A percentile compares a stretch with the other conserved stretches of the same genome.
Conservation (phyloP, 2,329 filamentous ascomycete species). For the Chaetomiaceae sp. region DNA sequence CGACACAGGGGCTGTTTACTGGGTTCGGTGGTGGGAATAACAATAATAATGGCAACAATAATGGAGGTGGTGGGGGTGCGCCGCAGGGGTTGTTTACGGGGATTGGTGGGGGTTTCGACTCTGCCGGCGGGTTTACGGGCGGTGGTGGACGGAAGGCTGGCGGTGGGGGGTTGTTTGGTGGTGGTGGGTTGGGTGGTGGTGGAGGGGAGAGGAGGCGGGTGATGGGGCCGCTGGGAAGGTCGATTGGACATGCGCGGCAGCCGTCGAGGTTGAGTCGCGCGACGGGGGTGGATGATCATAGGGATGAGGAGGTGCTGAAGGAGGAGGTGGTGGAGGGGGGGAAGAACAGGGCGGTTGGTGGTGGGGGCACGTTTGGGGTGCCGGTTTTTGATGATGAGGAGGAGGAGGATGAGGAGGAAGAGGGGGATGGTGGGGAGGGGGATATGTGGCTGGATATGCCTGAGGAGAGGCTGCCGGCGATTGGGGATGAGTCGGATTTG, state of each 20-base stretch:
- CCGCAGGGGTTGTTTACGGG: conserved; percentile 6
- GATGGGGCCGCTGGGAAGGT: conserved; percentile 32
- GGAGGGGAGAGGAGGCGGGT: conserved; percentile 1
- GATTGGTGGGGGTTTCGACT: conserved; percentile 7
- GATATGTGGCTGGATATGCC: conserved; percentile 49
- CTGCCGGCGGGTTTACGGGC: conserved; percentile 3
- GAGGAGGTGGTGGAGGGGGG: conserved; percentile 37
- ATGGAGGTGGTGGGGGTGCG: conserved; percentile 9
- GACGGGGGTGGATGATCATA: conserved; percentile 35
- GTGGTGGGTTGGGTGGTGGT: not conserved
- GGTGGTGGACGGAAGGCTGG: no score
- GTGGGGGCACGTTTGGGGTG: conserved; percentile 31
- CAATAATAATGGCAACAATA: conserved; percentile 24
- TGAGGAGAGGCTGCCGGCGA: conserved; percentile 28
- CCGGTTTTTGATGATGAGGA: conserved; percentile 32
- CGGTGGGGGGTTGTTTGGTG: no score
- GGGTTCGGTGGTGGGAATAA: no score
- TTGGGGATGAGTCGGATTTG: conserved; percentile 45
- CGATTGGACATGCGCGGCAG: conserved; percentile 28
- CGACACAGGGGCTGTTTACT: no score
- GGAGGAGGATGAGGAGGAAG: conserved; percentile 38
- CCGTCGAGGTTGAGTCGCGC: conserved; percentile 50
- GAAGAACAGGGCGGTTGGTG: conserved; percentile 34
- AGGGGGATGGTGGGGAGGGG: conserved; percentile 30
- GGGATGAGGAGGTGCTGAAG: no score